A percentile compares a stretch with the other conserved stretches of the same genome.
These are phyloP conservation scores for Blastobotrys chiropterorum DNA, from an alignment of 805 yeast species.

Conservation along the genomic window DNA sequence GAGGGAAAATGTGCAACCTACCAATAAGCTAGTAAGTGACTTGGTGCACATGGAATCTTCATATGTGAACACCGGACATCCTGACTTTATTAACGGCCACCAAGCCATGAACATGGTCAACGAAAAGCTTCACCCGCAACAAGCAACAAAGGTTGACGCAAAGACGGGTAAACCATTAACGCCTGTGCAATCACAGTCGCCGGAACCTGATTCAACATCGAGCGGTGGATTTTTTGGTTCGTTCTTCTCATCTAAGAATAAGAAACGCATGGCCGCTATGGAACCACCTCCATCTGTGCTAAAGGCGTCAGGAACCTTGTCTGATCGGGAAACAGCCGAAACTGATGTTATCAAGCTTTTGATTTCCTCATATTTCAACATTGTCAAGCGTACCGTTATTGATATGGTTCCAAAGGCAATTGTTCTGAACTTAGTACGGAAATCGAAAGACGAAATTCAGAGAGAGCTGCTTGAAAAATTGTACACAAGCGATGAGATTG, in stretches of 20 bases:
- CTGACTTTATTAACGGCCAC: constrained; percentile 90
- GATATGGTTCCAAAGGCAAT: constrained; percentile 94
- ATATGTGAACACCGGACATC: constrained; percentile 96
- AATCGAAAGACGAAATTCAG: constrained; percentile 83
- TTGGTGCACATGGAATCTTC: constrained; percentile 83
- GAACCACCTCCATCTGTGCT: constrained; percentile 96
- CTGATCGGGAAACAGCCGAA: constrained; percentile 93
- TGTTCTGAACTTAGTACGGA: constrained; percentile 83
- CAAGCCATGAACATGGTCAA: constrained; percentile 91
- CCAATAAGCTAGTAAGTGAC: constrained; percentile 78
- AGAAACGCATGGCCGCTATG: constrained; percentile 89
- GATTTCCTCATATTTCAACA: constrained; percentile 83
- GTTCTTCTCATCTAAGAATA: constrained; percentile 85
- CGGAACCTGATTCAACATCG: constrained; percentile 26
- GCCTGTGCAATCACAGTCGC: constrained; percentile 29
- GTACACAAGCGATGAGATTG: constrained; percentile 64
- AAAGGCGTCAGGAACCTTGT: constrained; percentile 86
- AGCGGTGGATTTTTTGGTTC: constrained; percentile 86
- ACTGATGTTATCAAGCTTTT: constrained; percentile 93
- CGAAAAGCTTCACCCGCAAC: constrained; percentile 72
- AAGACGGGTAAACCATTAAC: constrained; percentile 78
- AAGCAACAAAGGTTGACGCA: constrained; percentile 75
- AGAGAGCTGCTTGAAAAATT: constrained; percentile 81
- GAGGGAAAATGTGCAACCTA: constrained; percentile 74
- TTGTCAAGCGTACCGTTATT: constrained; percentile 88